phyloP scores from a whole-genome alignment of 73 alveolate genomes.

The Paramecium octaurelia region DNA sequence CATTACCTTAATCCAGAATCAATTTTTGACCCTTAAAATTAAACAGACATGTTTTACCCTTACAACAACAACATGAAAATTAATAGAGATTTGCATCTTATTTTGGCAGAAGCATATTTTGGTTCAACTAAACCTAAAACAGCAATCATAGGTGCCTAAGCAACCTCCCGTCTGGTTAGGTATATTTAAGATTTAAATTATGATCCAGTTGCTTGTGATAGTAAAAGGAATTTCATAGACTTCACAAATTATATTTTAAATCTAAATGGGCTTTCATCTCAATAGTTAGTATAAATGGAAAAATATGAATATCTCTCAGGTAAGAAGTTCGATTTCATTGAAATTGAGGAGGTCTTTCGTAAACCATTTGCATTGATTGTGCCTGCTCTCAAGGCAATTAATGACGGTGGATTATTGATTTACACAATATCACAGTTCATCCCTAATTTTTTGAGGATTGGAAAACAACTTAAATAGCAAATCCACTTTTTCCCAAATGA shows the following conservation, averaged over 20 bases:
- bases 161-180: background rate
- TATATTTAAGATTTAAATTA: background rate
- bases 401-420: background rate
- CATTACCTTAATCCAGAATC: background rate
- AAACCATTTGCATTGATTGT: background rate
- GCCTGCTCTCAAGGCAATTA: background rate
- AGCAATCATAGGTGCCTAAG: background rate
- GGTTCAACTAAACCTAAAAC: background rate
- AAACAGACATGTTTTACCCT: background rate
- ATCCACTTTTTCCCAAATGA: background rate
- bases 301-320: background rate
- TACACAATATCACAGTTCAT: background rate
- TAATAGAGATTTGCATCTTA: background rate
- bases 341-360: background rate
- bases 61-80: background rate
- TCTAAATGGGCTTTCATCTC: background rate
- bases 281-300: background rate
- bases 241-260: slow-evolving; percentile 19
- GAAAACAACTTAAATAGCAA: background rate
- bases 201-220: background rate
- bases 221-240: background rate
- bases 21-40: background rate
- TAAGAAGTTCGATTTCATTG: background rate
- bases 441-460: background rate
- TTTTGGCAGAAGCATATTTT: background rate